These are phyloP conservation scores for Chrysanthemum seticuspe DNA, from an alignment of 129 eudicot genomes.

Conservation along the genomic window DNA sequence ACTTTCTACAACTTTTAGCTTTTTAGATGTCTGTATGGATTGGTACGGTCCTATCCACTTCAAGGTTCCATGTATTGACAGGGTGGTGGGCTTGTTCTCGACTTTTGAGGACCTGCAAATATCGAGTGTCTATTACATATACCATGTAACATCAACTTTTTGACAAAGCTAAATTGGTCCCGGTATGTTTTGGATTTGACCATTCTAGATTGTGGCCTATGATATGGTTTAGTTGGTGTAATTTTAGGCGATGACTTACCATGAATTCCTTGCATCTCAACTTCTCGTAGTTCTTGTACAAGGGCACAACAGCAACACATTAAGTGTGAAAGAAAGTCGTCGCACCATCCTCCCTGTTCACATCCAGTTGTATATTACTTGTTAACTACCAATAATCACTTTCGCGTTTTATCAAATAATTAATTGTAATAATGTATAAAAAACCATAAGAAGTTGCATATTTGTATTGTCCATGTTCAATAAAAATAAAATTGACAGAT, in stretches of 20 bases:
- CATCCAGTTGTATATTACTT: neutral
- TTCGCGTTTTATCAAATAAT: no score
- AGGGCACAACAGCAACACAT: conserved; percentile 94
- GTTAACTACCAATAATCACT: neutral
- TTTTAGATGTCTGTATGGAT: neutral
- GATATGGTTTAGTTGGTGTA: neutral
- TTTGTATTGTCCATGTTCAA: neutral
- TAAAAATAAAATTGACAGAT: neutral
- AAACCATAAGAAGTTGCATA: neutral
- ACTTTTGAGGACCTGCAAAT: conserved; percentile 47
- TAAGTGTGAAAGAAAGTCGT: conserved; percentile 78
- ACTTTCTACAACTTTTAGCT: neutral
- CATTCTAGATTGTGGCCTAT: neutral
- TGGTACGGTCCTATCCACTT: neutral
- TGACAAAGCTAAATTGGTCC: neutral
- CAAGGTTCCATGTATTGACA: conserved; percentile 49
- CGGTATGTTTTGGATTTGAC: neutral
- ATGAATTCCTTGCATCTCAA: conserved; percentile 56
- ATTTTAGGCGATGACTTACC: conserved; percentile 32
- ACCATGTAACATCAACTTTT: neutral
- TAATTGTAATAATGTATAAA: neutral
- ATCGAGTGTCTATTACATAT: conserved; percentile 1
- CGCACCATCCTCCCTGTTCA: conserved; percentile 63
- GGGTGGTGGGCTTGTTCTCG: conserved; percentile 59
- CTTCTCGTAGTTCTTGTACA: conserved; percentile 88